Evolutionary conservation across 345 rosid genomes (phyloP).

Genomic region (Arabidopsis arenosa): DNA sequence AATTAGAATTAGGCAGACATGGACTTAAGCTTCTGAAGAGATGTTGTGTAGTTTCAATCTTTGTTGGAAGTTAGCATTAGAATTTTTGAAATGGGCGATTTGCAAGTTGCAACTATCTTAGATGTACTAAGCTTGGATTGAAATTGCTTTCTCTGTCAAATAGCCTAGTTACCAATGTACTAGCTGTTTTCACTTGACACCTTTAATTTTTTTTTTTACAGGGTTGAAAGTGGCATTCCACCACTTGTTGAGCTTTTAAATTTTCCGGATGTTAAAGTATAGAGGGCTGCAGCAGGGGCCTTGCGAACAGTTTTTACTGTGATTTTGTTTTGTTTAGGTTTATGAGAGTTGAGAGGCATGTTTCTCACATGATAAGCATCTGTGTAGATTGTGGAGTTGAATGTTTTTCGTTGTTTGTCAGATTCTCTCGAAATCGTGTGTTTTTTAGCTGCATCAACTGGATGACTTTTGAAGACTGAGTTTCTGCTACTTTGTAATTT

Average conservation of each 20-base stretch:
- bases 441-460: no score
- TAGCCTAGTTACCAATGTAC: constrained; percentile 65
- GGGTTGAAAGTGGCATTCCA: constrained; percentile 74
- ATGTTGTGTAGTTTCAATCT: background rate
- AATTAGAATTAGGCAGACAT: no score
- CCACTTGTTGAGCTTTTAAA: constrained; percentile 72
- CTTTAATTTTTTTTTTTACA: no score
- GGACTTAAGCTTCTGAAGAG: no score
- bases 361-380: constrained; percentile 20
- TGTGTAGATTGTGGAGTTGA: constrained; percentile 70
- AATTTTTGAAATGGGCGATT: background rate
- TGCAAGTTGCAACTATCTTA: constrained; percentile 23
- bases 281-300: constrained; percentile 85
- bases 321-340: background rate
- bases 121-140: background rate
- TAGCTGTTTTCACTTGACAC: no score
- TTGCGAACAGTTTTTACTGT: constrained; percentile 49
- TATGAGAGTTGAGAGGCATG: background rate
- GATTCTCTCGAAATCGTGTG: no score
- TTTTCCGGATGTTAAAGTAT: constrained; percentile 62
- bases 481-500: no score
- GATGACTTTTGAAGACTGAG: no score
- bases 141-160: constrained; percentile 21
- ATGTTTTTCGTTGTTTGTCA: constrained; percentile 46
- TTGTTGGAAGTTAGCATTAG: background rate